Evolutionary conservation across 441 rosid genomes (phyloP).

Genomic region (Capsella rubella): DNA sequence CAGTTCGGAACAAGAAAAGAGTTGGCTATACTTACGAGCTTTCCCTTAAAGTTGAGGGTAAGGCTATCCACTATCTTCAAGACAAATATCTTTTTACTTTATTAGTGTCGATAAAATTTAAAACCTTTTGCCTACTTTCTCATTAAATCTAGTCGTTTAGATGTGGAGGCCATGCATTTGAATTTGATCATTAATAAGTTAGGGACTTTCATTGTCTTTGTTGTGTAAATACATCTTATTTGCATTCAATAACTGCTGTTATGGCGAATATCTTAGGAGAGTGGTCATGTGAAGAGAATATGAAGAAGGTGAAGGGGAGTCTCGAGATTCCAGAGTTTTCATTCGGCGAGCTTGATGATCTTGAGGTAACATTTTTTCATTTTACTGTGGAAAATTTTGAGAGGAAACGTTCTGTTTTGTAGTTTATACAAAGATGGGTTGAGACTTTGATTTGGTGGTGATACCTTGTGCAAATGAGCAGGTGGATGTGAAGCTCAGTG

Average conservation of each 20-base stretch:
- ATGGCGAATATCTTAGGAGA: slow-evolving; percentile 59
- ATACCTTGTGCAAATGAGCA: slow-evolving; percentile 39
- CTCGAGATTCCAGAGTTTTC: slow-evolving; percentile 88
- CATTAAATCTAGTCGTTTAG: not conserved
- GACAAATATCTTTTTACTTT: not conserved
- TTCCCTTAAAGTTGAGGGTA: slow-evolving; percentile 78
- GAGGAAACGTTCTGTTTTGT: not conserved
- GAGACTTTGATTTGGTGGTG: slow-evolving; percentile 19
- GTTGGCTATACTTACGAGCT: slow-evolving; percentile 89
- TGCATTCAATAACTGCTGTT: not conserved
- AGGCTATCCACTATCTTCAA: not conserved
- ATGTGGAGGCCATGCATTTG: not conserved
- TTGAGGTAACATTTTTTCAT: slow-evolving; percentile 63
- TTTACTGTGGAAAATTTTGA: not conserved
- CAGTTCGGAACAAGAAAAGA: slow-evolving; percentile 87
- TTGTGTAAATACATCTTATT: not conserved
- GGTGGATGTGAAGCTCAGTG: slow-evolving; percentile 70
- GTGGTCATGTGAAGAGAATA: slow-evolving; percentile 75
- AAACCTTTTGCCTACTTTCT: not conserved
- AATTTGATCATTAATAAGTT: not conserved
- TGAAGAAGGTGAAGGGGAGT: slow-evolving; percentile 61
- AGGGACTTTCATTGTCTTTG: not conserved
- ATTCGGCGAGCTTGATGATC: slow-evolving; percentile 89
- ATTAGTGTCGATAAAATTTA: not conserved
- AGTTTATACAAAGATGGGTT: not conserved